These are phyloP conservation scores for Lupinus albus DNA, from an alignment of 306 rosid species.

Conservation along the genomic window DNA sequence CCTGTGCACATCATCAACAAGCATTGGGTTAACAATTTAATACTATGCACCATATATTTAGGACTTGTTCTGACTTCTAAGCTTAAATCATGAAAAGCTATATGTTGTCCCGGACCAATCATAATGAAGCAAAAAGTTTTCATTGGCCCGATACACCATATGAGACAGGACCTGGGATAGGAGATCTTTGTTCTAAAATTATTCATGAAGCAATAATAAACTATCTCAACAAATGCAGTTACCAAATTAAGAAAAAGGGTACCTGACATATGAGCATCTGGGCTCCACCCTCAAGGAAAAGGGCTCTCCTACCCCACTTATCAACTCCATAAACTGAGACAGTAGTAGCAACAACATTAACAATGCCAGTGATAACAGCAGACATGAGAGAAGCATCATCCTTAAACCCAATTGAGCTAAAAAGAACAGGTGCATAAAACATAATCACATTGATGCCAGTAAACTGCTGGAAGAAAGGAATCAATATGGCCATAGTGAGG, in stretches of 20 bases:
- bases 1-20: constrained; percentile 42
- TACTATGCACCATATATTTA: background rate
- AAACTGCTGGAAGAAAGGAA: constrained; percentile 86
- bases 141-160: too few species aligned
- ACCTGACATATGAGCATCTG: constrained; percentile 95
- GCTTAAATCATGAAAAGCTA: too few species aligned
- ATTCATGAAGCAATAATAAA: background rate
- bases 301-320: constrained; percentile 85
- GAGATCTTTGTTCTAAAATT: too few species aligned
- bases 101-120: too few species aligned
- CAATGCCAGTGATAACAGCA: constrained; percentile 83
- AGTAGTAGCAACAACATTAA: constrained; percentile 65
- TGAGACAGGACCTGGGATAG: too few species aligned
- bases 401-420: constrained; percentile 75
- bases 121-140: too few species aligned
- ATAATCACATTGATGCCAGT: constrained; percentile 91
- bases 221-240: background rate
- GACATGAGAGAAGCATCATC: constrained; percentile 77
- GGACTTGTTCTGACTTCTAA: background rate
- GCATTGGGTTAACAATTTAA: background rate
- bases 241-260: background rate
- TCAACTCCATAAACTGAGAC: constrained; percentile 89
- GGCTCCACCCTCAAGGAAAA: constrained; percentile 79
- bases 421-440: constrained; percentile 88
- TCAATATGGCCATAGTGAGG: constrained; percentile 60